Conservation (phyloP, 2,329 filamentous ascomycete genomes). For the Didymella sp. region DNA sequence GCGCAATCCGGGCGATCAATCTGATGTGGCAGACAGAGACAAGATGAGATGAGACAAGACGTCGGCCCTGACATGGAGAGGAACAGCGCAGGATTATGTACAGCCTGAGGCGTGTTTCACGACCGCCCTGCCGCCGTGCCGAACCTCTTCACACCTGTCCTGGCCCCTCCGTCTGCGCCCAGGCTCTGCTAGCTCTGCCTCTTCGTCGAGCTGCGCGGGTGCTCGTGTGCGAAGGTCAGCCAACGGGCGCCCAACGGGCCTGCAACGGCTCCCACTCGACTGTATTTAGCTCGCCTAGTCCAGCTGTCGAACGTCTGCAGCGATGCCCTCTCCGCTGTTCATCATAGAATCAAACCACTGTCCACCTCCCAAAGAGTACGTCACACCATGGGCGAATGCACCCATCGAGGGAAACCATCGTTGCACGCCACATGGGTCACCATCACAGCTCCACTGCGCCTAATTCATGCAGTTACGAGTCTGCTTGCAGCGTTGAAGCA, state of each 20-base stretch:
- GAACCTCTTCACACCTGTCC: constrained; percentile 15
- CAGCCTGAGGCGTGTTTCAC: constrained; percentile 41
- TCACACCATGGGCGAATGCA: constrained; percentile 19
- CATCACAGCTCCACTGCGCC: constrained; percentile 22
- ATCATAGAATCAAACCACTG: neutral
- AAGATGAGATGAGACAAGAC: constrained; percentile 27
- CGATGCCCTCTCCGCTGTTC: neutral
- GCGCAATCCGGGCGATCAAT: constrained; percentile 28
- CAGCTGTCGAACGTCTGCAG: constrained; percentile 11
- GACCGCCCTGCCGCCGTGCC: constrained; percentile 30
- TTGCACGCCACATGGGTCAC: constrained; percentile 26
- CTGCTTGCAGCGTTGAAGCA: constrained; percentile 12
- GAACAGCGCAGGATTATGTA: constrained; percentile 36
- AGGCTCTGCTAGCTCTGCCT: constrained; percentile 15
- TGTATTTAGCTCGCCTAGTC: constrained; percentile 8
- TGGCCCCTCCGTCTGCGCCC: constrained; percentile 15
- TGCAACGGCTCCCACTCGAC: neutral
- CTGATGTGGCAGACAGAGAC: constrained; percentile 15
- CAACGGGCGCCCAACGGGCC: neutral
- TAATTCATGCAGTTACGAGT: constrained; percentile 28
- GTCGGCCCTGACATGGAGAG: constrained; percentile 40
- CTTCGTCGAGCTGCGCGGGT: constrained; percentile 13
- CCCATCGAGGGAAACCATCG: neutral
- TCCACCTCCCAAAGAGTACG: constrained; percentile 2
- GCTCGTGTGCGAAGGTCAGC: constrained; percentile 10